phyloP scores from a whole-genome alignment of 129 eudicot genomes.

The Flaveria sonorensis region DNA sequence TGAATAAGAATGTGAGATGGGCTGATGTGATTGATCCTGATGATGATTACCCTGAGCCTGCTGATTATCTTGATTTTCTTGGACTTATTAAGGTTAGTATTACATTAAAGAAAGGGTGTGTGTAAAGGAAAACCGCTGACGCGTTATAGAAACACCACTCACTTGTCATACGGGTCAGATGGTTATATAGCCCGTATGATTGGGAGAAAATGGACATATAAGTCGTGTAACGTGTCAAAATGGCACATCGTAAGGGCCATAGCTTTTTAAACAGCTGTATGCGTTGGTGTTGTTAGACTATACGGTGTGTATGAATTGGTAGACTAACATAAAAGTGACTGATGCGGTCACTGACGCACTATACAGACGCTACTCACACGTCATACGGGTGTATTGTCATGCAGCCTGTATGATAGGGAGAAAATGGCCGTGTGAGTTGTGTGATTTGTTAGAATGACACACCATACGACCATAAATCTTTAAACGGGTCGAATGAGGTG shows the following conservation, averaged over 20 bases:
- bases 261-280: neutral
- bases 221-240: neutral
- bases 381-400: too few relatives aligned
- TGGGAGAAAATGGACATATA: neutral
- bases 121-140: too few relatives aligned
- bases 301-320: neutral
- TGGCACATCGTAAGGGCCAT: neutral
- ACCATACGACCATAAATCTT: neutral
- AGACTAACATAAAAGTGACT: neutral
- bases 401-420: too few relatives aligned
- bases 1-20: constrained; percentile 96
- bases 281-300: neutral
- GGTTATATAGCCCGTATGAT: neutral
- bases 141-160: too few relatives aligned
- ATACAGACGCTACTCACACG: too few relatives aligned
- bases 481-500: neutral
- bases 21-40: constrained; percentile 77
- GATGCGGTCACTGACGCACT: neutral
- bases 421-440: neutral
- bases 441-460: neutral
- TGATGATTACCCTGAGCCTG: constrained; percentile 73
- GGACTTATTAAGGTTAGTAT: constrained; percentile 73
- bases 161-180: too few relatives aligned
- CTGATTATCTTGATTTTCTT: constrained; percentile 70
- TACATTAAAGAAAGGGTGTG: neutral